Percentiles rank a stretch among this genome's conserved stretches.
Conservation (phyloP, 2,329 filamentous ascomycete species). For the Tolypocladium sp. region DNA sequence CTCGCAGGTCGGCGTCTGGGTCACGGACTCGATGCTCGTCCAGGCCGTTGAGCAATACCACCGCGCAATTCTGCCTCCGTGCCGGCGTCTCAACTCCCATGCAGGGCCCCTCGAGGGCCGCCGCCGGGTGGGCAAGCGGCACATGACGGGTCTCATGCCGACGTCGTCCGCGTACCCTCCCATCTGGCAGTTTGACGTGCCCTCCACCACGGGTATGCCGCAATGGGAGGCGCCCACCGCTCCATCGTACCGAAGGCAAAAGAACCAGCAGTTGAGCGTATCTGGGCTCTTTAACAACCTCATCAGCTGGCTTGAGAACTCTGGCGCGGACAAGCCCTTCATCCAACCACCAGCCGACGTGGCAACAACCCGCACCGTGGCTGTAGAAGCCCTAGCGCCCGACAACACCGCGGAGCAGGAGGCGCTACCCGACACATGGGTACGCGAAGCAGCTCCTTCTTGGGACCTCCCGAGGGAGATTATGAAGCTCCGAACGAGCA, state of each 20-base stretch:
- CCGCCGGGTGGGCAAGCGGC: conserved; percentile 41
- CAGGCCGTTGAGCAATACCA: conserved; percentile 21
- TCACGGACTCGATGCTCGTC: conserved; percentile 21
- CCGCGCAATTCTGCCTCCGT: conserved; percentile 8
- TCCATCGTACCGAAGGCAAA: conserved; percentile 14
- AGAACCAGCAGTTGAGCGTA: conserved; percentile 9
- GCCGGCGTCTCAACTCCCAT: conserved; percentile 29
- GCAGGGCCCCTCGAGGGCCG: conserved; percentile 47
- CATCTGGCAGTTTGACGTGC: conserved; percentile 37
- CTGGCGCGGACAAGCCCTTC: conserved; percentile 12
- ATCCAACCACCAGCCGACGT: conserved; percentile 5
- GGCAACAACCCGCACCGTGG: neutral
- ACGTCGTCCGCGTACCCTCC: conserved; percentile 25
- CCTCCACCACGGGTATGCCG: conserved; percentile 37
- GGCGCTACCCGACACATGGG: neutral
- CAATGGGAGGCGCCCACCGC: conserved; percentile 41
- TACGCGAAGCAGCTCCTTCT: neutral
- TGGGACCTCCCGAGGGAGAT: conserved; percentile 7
- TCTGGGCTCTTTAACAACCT: conserved; percentile 15
- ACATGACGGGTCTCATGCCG: conserved; percentile 41
- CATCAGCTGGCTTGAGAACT: conserved; percentile 17
- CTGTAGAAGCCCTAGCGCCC: conserved; percentile 3
- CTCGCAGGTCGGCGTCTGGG: conserved; percentile 17
- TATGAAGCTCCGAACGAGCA: conserved; percentile 4
- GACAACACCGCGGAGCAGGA: neutral